Conservation (phyloP, 768 basidiomycete species). For the Trametes cinnabarina region DNA sequence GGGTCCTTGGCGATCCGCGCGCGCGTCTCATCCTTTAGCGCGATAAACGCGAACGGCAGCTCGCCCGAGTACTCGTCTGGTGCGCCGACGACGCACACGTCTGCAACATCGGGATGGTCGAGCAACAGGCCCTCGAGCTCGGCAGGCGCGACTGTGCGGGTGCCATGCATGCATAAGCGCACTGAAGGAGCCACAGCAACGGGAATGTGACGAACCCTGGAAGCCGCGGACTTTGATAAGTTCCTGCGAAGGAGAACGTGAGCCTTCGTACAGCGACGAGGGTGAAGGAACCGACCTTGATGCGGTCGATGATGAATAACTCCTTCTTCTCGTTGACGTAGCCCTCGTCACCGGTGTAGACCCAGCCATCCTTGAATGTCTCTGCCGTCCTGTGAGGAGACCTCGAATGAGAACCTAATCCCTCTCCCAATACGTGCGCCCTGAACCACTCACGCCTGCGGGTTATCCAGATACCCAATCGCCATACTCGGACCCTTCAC, state of each 20-base stretch:
- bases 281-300: slow-evolving; percentile 15
- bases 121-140: slow-evolving; percentile 69
- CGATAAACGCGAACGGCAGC: slow-evolving; percentile 67
- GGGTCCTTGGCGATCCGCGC: slow-evolving; percentile 34
- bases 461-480: slow-evolving; percentile 56
- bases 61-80: slow-evolving; percentile 74
- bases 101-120: slow-evolving; percentile 55
- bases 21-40: slow-evolving; percentile 40
- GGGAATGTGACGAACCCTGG: slow-evolving; percentile 35
- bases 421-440: too few relatives aligned
- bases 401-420: too few relatives aligned
- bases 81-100: slow-evolving; percentile 63
- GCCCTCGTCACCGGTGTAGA: slow-evolving; percentile 33
- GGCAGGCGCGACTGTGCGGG: slow-evolving; percentile 55
- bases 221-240: slow-evolving; percentile 69
- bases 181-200: not conserved
- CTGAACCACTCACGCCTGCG: slow-evolving; percentile 48
- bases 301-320: slow-evolving; percentile 24
- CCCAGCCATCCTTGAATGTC: slow-evolving; percentile 28
- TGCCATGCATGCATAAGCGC: not conserved
- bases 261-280: not conserved
- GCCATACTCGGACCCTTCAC: slow-evolving; percentile 61
- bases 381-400: slow-evolving; percentile 17
- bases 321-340: slow-evolving; percentile 20
- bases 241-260: slow-evolving; percentile 40